Base-by-base conservation (phyloP, 1,284 basidiomycete species). In the Takashimella tepidaria region DNA sequence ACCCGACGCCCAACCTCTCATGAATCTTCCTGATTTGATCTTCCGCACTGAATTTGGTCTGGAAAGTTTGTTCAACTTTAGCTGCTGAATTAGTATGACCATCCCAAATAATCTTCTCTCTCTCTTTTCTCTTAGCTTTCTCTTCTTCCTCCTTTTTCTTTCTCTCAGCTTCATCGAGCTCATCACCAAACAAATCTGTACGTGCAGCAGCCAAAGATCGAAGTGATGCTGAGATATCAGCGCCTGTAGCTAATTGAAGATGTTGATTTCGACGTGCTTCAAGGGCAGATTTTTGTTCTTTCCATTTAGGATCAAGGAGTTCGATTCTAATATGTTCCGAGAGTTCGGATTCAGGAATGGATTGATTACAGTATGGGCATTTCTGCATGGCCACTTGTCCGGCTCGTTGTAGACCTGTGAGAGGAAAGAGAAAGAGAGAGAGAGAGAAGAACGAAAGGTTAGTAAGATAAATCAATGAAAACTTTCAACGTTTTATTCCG, bases 321-420 rank as follows among this genome's bases (percentile, higher is more conserved):
- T 99, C 96, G 74, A 98, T 97, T 68, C 96, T 89, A 82, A 98
- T 95, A 76, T 98, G 96, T 72, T 98, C 93, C 62, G 92, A 85
- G 57, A 98, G 81, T 73, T 98, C 93, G 77, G 92, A 87, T 62
- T 96, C 86, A 24, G 92, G 86, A 23, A 98, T 89, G 74, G 90
- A 86, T 72, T 98, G 92, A 26, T 88, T 87, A 77, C 95, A 98
- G 64, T 98, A 89, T 10, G 86, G 84, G 78, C 93, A 98, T 20
- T 86, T 89, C 2, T 91, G 90, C 74, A 88, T 84, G 24, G 84
- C 81, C 46, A 85, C 80, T 68, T 84, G 82, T 45, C 72, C 62
- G 16, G 58, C 76, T 68, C 84, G 84, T 77, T 84, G 58, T 49
- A 74, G 86, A 55, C 81, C 78, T 58, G 84, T 83, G 19, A 16